phyloP scores from a whole-genome alignment of 2,329 filamentous ascomycete genomes.

The Alternaria ethzedia region DNA sequence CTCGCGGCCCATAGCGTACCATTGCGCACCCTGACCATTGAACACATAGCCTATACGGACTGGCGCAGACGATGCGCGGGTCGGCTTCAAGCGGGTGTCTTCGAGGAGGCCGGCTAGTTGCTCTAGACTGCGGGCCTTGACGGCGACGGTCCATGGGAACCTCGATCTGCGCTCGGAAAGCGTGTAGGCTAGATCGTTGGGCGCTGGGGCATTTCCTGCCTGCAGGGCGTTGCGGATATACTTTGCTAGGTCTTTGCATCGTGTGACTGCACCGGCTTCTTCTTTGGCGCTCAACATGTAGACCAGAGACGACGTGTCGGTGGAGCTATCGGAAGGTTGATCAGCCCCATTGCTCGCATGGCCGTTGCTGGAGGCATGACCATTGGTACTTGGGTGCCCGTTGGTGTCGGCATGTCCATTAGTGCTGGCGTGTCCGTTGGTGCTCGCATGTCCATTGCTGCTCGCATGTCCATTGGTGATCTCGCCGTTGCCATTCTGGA shows the following conservation, averaged over 20 bases:
- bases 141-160: neutral
- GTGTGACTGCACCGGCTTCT: neutral
- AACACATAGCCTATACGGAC: neutral
- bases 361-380: neutral
- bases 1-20: conserved; percentile 4
- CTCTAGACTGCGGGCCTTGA: neutral
- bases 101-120: neutral
- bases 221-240: neutral
- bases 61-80: neutral
- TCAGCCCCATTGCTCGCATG: neutral
- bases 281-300: conserved; percentile 1
- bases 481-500: neutral
- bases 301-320: neutral
- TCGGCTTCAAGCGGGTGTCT: neutral
- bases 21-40: conserved; percentile 3
- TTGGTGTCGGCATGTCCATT: neutral
- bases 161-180: conserved; percentile 7
- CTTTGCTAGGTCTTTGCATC: neutral
- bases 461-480: neutral
- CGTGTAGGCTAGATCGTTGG: conserved; percentile 18
- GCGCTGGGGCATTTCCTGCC: neutral
- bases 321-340: neutral
- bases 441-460: neutral
- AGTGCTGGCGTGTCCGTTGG: neutral
- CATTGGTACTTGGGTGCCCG: neutral